phyloP scores from a whole-genome alignment of 495 filamentous ascomycete species.

The Endocarpon pusillum region DNA sequence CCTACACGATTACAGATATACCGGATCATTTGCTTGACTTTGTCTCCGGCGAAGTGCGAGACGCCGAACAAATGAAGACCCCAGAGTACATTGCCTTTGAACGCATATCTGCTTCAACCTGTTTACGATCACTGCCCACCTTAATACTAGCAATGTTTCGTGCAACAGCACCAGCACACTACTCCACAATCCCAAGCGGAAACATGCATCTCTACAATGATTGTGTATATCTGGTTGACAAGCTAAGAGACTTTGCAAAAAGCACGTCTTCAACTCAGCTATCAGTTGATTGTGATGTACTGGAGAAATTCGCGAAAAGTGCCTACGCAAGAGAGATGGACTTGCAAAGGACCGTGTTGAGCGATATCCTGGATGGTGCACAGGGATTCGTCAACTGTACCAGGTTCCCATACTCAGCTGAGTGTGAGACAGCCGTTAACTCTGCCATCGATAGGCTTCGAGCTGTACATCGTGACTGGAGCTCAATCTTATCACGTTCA shows the following conservation, averaged over 20 bases:
- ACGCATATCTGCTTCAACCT: conserved; percentile 41
- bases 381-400: conserved; percentile 48
- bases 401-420: conserved; percentile 39
- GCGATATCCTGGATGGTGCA: conserved; percentile 67
- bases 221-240: conserved; percentile 55
- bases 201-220: conserved; percentile 96
- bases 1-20: conserved; percentile 71
- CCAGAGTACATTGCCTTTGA: conserved; percentile 28
- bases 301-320: conserved; percentile 65
- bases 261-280: conserved; percentile 37
- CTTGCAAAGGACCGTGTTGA: conserved; percentile 63
- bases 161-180: conserved; percentile 67
- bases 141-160: conserved; percentile 82
- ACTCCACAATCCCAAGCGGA: conserved; percentile 45
- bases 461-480: conserved; percentile 56
- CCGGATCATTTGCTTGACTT: conserved; percentile 59
- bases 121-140: conserved; percentile 65
- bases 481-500: conserved; percentile 60
- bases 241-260: conserved; percentile 40
- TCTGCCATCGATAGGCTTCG: conserved; percentile 50
- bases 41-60: conserved; percentile 49
- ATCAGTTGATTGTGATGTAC: conserved; percentile 48
- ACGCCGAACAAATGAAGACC: conserved; percentile 44
- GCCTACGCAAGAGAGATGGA: conserved; percentile 80
- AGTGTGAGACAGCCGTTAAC: conserved; percentile 55